Base-by-base conservation (phyloP, 2,329 filamentous ascomycete genomes). In the Fusarium sp. region DNA sequence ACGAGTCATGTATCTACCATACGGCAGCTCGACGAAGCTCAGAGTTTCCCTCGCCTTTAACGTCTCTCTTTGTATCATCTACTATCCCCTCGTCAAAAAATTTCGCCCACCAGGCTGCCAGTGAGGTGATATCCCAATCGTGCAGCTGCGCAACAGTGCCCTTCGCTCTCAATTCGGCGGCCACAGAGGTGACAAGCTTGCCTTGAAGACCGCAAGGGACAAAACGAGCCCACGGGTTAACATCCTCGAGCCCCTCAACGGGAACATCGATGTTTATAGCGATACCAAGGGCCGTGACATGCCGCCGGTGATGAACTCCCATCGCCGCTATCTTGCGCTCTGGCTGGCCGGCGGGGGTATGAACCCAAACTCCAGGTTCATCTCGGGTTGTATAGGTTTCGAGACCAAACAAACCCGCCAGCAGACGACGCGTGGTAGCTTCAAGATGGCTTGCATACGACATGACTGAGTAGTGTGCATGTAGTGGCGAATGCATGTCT, bases 181-280 rank as follows among this genome's bases (percentile, higher is more conserved):
- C 82, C 61, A 97, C 85, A 77, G 88, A 94, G n/a, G 93, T 97
- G 54, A 93, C 91, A 63, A 86, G 84, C 81, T 92, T 93, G 24
- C 92, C 94, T 65, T 91, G 89, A 38, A 98, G 80, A 1, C 96
- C 96, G 83, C 95, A 98, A 16, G 94, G 92, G n/a, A 94, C 90
- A 78, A 98, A 97, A 66, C 94, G 86, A 42, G 79, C 78, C 87
- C 87, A 89, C 2, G 87, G 86, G 66, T 89, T 88, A 6, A 65
- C 66, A 9, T 66, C 64, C 53, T 78, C 76, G 46, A 64, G 43
- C 0, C 83, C 83, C 3, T 67, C 54, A 3, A 83, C 80, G 2
- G 92, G 88, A 57, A 91, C 88, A 69, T 83, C 81, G n/a, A 93
- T 81, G 84, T 97, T 93, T 77, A 98, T 77, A 4, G 93, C 94